Base-by-base conservation (phyloP, 805 yeast genomes). In the Pichia paraexigua region DNA sequence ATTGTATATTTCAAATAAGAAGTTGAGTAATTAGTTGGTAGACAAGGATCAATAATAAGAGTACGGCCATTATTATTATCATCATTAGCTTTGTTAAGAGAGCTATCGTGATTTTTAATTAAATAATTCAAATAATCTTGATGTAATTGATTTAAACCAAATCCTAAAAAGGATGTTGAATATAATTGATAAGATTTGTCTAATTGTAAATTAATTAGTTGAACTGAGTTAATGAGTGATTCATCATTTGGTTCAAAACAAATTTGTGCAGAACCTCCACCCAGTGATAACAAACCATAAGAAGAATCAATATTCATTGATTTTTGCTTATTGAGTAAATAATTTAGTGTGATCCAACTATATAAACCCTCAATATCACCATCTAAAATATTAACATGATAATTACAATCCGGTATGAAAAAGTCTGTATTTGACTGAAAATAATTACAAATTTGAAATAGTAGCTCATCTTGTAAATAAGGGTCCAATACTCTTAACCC, bases 361-460 rank as follows among this genome's bases (percentile, higher is more conserved):
- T 80, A 80, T 13, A 83, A 54, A 0, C 88, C 89, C 61, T 84
- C 89, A 3, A 72, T 65, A 54, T 82, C 85, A 0, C 88, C 89
- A 52, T 79, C 80, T 9, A 84, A 75, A 13, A 80, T 72, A 54
- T 78, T 78, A 21, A 83, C 68, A 60, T 83, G 89, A 2, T 78
- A 64, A 3, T 63, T 59, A 63, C 89, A 84, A 57, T 82, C 85
- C 2, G 87, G 86, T 15, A 84, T 54, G 58, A 67, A 80, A 55
- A 80, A 79, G 39, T 74, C 71, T 1, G 80, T 75, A 39, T 78
- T 68, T 13, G 57, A 49, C 46, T 66, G 66, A 41, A 83, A 63
- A 55, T 80, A 82, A 10, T 60, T 51, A 59, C 90, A 84, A 3
- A 79, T 70, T 40, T 68, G 66, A 17, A 66, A 69, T 51, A 82